Percentiles rank a stretch among this genome's conserved stretches.
Conservation (phyloP, 2,329 filamentous ascomycete species). For the Monilinia polystroma region DNA sequence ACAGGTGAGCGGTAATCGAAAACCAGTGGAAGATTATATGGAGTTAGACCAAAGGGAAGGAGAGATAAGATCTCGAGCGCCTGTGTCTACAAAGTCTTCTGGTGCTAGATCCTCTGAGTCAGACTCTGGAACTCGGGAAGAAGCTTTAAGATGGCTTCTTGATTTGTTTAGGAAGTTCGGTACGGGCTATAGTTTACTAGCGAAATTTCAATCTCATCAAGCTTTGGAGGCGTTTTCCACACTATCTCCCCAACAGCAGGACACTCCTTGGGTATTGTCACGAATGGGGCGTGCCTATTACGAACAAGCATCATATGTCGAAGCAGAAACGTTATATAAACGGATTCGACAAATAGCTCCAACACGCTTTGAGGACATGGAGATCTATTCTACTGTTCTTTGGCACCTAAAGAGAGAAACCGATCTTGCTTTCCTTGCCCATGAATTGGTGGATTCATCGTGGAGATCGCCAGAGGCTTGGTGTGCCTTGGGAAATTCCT, state of each 20-base stretch:
- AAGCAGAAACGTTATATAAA: conserved; percentile 84
- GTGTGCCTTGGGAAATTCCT: conserved; percentile 94
- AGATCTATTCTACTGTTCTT: conserved; percentile 97
- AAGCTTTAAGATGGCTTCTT: conserved; percentile 73
- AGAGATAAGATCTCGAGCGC: conserved; percentile 34
- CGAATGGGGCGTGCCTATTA: conserved; percentile 90
- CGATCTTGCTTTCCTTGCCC: conserved; percentile 86
- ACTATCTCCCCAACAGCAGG: conserved; percentile 72
- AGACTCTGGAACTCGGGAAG: conserved; percentile 67
- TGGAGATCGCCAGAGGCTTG: conserved; percentile 92
- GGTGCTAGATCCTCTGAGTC: conserved; percentile 38
- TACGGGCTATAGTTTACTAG: conserved; percentile 73
- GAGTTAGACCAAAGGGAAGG: conserved; percentile 68
- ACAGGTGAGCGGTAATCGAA: conserved; percentile 88
- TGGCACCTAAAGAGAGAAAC: conserved; percentile 95
- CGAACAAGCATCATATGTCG: conserved; percentile 80
- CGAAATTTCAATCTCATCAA: conserved; percentile 75
- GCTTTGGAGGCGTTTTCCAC: conserved; percentile 72
- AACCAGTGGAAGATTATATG: conserved; percentile 66
- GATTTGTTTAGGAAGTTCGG: conserved; percentile 82
- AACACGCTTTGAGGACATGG: conserved; percentile 88
- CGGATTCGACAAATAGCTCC: conserved; percentile 77
- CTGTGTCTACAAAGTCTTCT: conserved; percentile 36
- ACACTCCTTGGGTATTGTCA: conserved; percentile 90
- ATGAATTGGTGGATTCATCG: conserved; percentile 82